A percentile compares a stretch with the other conserved stretches of the same genome.
Conservation (phyloP, 495 filamentous ascomycete genomes). For the Lasiosphaeriaceae sp. region DNA sequence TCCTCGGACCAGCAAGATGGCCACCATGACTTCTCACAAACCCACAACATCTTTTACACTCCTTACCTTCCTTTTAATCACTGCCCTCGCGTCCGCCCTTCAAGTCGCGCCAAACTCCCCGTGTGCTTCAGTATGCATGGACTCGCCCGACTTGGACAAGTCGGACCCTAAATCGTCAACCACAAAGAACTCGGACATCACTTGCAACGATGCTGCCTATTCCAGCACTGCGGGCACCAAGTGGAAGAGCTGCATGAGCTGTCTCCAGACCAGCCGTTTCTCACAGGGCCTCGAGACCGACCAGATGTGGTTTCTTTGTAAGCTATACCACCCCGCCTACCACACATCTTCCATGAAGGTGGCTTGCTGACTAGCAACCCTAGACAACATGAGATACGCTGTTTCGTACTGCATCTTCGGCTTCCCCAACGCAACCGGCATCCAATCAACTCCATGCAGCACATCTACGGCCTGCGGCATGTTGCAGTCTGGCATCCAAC, state of each 20-base stretch:
- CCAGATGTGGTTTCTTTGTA: constrained; percentile 51
- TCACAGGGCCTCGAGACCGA: constrained; percentile 42
- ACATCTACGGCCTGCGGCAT: constrained; percentile 39
- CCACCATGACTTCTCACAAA: constrained; percentile 17
- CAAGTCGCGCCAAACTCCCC: constrained; percentile 51
- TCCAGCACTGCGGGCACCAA: constrained; percentile 34
- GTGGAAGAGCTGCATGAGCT: constrained; percentile 47
- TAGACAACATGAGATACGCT: constrained; percentile 46
- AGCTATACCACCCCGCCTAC: constrained; percentile 12
- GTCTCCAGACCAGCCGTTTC: constrained; percentile 47
- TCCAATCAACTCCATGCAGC: constrained; percentile 38
- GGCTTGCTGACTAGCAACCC: constrained; percentile 14
- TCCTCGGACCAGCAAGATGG: constrained; percentile 1
- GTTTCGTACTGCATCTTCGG: constrained; percentile 43
- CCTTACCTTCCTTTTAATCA: constrained; percentile 22
- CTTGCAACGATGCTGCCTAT: constrained; percentile 41
- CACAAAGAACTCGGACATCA: constrained; percentile 41
- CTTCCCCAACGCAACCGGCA: constrained; percentile 38
- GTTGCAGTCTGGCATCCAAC: constrained; percentile 26
- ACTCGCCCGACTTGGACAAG: constrained; percentile 31
- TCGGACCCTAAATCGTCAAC: constrained; percentile 44
- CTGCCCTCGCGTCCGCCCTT: constrained; percentile 27
- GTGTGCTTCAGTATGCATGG: constrained; percentile 45
- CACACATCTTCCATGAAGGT: neutral
- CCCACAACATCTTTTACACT: constrained; percentile 10